A percentile compares a stretch with the other conserved stretches of the same genome.
Evolutionary conservation across 2,329 filamentous ascomycete genomes (phyloP).

Genomic region (Madurella mycetomatis): DNA sequence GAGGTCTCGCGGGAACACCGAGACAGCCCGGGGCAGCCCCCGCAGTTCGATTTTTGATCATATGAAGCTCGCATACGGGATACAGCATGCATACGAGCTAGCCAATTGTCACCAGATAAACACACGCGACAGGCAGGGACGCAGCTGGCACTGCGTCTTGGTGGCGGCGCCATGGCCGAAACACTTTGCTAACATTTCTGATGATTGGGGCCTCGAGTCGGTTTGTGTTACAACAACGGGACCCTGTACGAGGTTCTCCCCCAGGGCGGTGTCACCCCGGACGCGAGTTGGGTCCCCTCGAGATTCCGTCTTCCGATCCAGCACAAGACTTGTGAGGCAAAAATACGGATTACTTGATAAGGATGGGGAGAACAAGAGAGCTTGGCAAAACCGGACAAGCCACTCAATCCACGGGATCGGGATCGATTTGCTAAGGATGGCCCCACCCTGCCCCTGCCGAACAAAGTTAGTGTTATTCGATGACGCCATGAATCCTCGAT

Average conservation of each 20-base stretch:
- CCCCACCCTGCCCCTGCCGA: background rate
- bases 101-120: constrained; percentile 1
- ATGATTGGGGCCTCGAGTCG: no score
- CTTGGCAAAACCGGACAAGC: no score
- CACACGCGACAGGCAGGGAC: background rate
- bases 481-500: constrained; percentile 4
- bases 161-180: background rate
- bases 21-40: background rate
- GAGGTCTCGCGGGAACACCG: background rate
- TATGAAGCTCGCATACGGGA: background rate
- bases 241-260: no score
- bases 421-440: background rate
- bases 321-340: no score
- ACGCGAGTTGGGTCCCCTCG: no score
- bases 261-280: no score
- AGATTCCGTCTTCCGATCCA: no score
- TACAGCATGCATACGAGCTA: background rate
- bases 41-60: background rate
- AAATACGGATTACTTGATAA: no score
- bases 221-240: no score
- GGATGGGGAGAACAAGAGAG: no score
- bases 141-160: background rate
- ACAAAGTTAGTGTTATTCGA: background rate
- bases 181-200: background rate
- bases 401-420: background rate